Conservation (phyloP, 352 stramenopile genomes). For the Globisporangium emineosum region DNA sequence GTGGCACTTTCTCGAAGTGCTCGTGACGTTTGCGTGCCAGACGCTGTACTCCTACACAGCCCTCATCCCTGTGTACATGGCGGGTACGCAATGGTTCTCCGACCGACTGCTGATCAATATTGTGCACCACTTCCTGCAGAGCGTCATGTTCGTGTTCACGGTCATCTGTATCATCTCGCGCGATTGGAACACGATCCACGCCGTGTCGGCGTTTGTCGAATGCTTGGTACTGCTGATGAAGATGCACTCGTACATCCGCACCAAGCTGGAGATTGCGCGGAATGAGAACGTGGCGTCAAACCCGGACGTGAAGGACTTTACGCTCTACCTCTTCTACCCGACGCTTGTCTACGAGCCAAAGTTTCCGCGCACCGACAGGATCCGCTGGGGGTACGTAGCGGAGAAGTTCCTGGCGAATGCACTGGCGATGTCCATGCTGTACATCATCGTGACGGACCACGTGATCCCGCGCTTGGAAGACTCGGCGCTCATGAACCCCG, state of each 20-base stretch:
- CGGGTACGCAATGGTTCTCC: constrained; percentile 31
- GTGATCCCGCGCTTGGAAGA: constrained; percentile 82
- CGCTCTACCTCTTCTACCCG: constrained; percentile 74
- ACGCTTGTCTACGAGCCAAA: constrained; percentile 95
- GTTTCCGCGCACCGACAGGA: constrained; percentile 81
- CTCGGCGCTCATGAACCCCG: constrained; percentile 48
- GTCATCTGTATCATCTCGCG: constrained; percentile 61
- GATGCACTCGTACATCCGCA: constrained; percentile 83
- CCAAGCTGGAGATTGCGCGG: constrained; percentile 58
- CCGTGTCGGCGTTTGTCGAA: constrained; percentile 73
- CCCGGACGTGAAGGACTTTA: constrained; percentile 52
- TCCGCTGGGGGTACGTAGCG: constrained; percentile 83
- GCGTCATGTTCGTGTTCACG: constrained; percentile 70
- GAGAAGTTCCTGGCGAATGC: constrained; percentile 79
- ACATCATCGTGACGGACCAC: constrained; percentile 90
- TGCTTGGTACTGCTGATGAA: constrained; percentile 78
- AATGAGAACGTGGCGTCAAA: constrained; percentile 22
- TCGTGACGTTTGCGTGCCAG: constrained; percentile 64
- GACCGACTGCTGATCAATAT: constrained; percentile 57
- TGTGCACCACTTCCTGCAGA: constrained; percentile 69
- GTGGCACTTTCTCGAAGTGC: constrained; percentile 64
- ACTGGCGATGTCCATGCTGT: constrained; percentile 78
- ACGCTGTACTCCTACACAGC: constrained; percentile 70
- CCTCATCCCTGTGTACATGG: constrained; percentile 71
- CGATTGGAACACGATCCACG: constrained; percentile 74